Base-by-base conservation (phyloP, 208 protist species). In the Leishmania gerbilli region DNA sequence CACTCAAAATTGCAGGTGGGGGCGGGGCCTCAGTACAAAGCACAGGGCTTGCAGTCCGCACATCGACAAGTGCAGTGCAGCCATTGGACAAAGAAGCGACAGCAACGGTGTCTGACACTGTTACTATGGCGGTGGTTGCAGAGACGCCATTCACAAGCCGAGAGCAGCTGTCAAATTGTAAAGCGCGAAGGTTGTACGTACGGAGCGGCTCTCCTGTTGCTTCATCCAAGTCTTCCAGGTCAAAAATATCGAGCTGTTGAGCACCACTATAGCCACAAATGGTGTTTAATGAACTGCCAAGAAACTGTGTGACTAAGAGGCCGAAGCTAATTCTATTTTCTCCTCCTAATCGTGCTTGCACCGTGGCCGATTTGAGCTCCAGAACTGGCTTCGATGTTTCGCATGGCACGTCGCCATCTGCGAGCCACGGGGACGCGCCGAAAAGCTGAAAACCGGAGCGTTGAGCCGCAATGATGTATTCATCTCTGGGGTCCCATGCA, bases 211-310 rank as follows among this genome's bases (percentile, higher is more conserved):
- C 84, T 71, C 90, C 88, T 1, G 77, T 84, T 11, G 68, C 82
- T 79, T 97, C 93, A 58, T 97, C 93, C 24, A 97, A 87, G 3
- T 89, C 83, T 71, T 97, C 91, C 11, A 97, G 75, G 79, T 97
- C 93, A 85, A 95, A 95, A 11, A 97, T 81, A 64, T 97, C 92
- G 3, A 94, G 67, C 11, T 82, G 64, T 5, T 88, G 77, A 2
- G 79, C 68, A 5, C 86, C 80, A 64, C 83, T 83, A 77, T 94
- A 95, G 2, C 83, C 84, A 13, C 80, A 88, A 34, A 90, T 60
- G 13, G 90, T 42, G 55, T 89, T 79, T 13, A 95, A 80, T 6
- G 93, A 88, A 7, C 83, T 82, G 3, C 85, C 88, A 4, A 92
- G 31, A 79, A 97, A 97, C n/a, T 88, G 81, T 2, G 83, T 55